These are phyloP conservation scores for Omphalotus guepiniiformis DNA, from an alignment of 768 basidiomycete genomes.

Conservation along the genomic window DNA sequence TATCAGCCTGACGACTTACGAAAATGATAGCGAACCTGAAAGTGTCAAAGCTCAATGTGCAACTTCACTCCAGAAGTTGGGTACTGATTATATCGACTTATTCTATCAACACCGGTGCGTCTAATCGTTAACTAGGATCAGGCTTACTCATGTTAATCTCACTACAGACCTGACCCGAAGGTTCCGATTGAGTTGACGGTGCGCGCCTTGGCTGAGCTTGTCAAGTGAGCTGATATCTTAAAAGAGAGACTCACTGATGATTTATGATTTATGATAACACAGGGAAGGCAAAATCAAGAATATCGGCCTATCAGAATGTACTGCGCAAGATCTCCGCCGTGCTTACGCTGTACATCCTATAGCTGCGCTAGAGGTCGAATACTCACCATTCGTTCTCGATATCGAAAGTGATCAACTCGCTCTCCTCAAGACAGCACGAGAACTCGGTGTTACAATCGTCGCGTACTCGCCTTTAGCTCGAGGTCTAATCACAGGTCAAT, in stretches of 20 bases:
- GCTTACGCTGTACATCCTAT: constrained; percentile 44
- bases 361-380: constrained; percentile 41
- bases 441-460: constrained; percentile 41
- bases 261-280: constrained; percentile 12
- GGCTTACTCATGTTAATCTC: too few relatives aligned
- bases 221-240: constrained; percentile 31
- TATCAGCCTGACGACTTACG: constrained; percentile 10
- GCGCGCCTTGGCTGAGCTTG: constrained; percentile 31
- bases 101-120: constrained; percentile 34
- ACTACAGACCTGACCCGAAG: constrained; percentile 21
- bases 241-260: too few relatives aligned
- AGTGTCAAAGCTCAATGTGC: constrained; percentile 31
- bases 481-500: constrained; percentile 42
- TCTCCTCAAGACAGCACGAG: constrained; percentile 35
- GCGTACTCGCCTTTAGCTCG: constrained; percentile 48
- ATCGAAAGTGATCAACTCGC: constrained; percentile 37
- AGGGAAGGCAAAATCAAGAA: constrained; percentile 42
- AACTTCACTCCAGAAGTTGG: constrained; percentile 28
- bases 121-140: too few relatives aligned
- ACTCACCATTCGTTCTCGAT: constrained; percentile 39
- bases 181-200: constrained; percentile 30
- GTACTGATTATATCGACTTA: constrained; percentile 33
- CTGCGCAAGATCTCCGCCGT: constrained; percentile 39
- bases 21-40: constrained; percentile 8
- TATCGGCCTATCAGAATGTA: constrained; percentile 49